Base-by-base conservation (phyloP, 805 yeast species). In the Debaryomyces tyrocola region DNA sequence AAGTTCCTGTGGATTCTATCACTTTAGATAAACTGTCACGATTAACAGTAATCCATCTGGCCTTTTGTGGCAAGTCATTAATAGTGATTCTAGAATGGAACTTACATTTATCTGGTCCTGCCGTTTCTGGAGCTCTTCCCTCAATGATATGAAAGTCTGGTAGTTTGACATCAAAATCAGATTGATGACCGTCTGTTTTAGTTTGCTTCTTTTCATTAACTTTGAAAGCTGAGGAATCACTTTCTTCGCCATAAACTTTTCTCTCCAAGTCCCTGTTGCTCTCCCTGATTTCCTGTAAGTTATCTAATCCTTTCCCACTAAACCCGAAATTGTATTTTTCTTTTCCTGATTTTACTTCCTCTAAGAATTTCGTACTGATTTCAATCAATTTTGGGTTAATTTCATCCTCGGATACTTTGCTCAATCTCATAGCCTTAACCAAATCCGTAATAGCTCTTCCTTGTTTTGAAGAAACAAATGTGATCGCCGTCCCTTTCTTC, bases 281-380 rank as follows among this genome's bases (percentile, higher is more conserved):
- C 37, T 78, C 78, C 47, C 94, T 67, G 6, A 74, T 63, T 48
- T 82, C 80, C 49, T 88, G 91, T 36, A 91, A 68, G 51, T 85
- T 85, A 37, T 85, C 92, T 43, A 91, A 73, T 1, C 98, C 98
- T 54, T 87, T 85, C 17, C 99, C 99, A 3, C 97, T 96, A 69
- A 90, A 94, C 0, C 99, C 99, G 45, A 82, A 79, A 20, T 80
- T 77, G 47, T 79, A 74, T 59, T 76, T 84, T 29, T 70, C 80
- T 44, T 84, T 82, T 0, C 96, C 96, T 1, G 70, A 60, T 51
- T 83, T 82, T 49, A 88, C 73, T 46, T 85, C 88, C 11, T 66
- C 73, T 46, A 79, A 67, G 62, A 87, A 90, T 34, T 65, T 56
- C 4, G 70, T 64, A 0, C 87, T 82, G 60, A 90, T 72, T 11